These are phyloP conservation scores for Aotearoamyces nothofagi DNA, from an alignment of 2,329 filamentous ascomycete genomes.

Conservation along the genomic window DNA sequence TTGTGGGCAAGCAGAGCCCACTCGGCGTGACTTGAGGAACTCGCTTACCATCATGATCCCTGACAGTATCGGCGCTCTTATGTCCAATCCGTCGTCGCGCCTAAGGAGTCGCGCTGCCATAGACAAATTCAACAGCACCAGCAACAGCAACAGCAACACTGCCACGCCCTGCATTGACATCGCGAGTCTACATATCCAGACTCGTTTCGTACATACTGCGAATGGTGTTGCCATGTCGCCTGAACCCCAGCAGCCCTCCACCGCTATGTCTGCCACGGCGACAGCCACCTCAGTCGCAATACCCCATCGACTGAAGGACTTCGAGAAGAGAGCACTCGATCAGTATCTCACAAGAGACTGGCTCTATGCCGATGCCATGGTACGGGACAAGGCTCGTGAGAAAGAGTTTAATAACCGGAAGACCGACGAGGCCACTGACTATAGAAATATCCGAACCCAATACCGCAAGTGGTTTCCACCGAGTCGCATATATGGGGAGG, in stretches of 20 bases:
- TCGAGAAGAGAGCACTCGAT: slow-evolving; percentile 37
- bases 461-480: slow-evolving; percentile 40
- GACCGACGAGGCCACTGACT: slow-evolving; percentile 54
- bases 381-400: slow-evolving; percentile 31
- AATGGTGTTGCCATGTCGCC: slow-evolving; percentile 19
- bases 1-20: too few species aligned
- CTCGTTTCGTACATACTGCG: slow-evolving; percentile 6
- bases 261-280: slow-evolving; percentile 8
- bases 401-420: slow-evolving; percentile 46
- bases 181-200: too few species aligned
- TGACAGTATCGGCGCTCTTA: too few species aligned
- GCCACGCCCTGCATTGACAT: too few species aligned
- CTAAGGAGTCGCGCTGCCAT: too few species aligned
- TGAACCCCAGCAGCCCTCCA: slow-evolving; percentile 14
- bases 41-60: too few species aligned
- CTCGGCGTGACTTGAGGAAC: too few species aligned
- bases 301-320: slow-evolving; percentile 15
- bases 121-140: too few species aligned
- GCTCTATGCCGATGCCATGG: slow-evolving; percentile 36
- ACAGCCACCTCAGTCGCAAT: slow-evolving; percentile 9
- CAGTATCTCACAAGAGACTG: slow-evolving; percentile 52
- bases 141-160: too few species aligned
- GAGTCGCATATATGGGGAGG: slow-evolving; percentile 48
- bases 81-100: too few species aligned
- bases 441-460: slow-evolving; percentile 41